These are phyloP conservation scores for Rhodotorula sp. DNA, from an alignment of 1,284 basidiomycete genomes.

Conservation along the genomic window DNA sequence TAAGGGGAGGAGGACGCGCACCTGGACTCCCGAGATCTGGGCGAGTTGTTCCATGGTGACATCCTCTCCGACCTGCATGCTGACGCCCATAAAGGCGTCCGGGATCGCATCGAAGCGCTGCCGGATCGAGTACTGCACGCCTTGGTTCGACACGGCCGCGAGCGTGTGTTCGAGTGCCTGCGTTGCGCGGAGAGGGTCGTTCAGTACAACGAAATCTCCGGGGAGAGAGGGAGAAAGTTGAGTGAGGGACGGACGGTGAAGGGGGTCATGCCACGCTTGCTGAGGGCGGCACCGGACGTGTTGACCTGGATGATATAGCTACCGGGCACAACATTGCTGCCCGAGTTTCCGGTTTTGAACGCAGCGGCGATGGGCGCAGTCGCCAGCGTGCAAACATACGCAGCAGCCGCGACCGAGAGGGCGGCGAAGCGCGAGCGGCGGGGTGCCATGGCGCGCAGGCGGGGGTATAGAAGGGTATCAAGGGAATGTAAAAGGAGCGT, in stretches of 20 bases:
- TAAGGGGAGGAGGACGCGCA: background rate
- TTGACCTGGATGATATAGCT: constrained; percentile 32
- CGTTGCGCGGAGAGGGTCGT: background rate
- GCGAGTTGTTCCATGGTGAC: constrained; percentile 13
- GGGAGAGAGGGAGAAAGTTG: background rate
- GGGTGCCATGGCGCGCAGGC: background rate
- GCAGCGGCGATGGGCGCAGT: background rate
- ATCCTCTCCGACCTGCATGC: constrained; percentile 20
- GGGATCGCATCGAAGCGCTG: constrained; percentile 20
- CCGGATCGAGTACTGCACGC: constrained; percentile 12
- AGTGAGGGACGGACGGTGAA: constrained; percentile 10
- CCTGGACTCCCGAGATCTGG: constrained; percentile 27
- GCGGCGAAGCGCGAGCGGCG: background rate
- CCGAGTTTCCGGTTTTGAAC: background rate
- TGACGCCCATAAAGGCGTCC: constrained; percentile 26
- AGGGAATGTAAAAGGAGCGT: background rate
- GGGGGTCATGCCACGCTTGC: constrained; percentile 26
- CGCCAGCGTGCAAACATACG: background rate
- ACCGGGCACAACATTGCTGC: constrained; percentile 18
- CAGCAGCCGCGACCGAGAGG: background rate
- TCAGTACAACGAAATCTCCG: background rate
- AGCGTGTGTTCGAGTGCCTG: constrained; percentile 21
- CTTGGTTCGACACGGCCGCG: constrained; percentile 5
- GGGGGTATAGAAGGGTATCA: background rate
- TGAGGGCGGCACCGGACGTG: background rate